Percentiles rank a stretch among this genome's conserved stretches.
These are phyloP conservation scores for apple (Malus domestica) DNA, from an alignment of 306 rosid genomes.

Conservation along the genomic window ASM211411v1 NC_041802.1:31797001-31797500, in stretches of 20 bases:
- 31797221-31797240: constrained; percentile 11
- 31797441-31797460: constrained; percentile 51
- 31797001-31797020: constrained; percentile 3
- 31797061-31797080: constrained; percentile 13
- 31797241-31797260: constrained; percentile 22
- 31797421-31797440: constrained; percentile 43
- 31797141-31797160: constrained; percentile 11
- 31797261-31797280: constrained; percentile 36
- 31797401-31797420: constrained; percentile 53
- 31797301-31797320: constrained; percentile 42
- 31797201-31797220: constrained; percentile 11
- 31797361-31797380: constrained; percentile 43
- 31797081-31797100: constrained; percentile 9
- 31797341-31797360: constrained; percentile 53
- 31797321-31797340: constrained; percentile 42
- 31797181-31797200: constrained; percentile 3
- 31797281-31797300: constrained; percentile 33
- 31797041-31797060: not conserved
- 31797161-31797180: not conserved
- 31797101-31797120: constrained; percentile 11
- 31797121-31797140: constrained; percentile 15
- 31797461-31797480: constrained; percentile 46
- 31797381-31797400: constrained; percentile 47
- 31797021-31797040: not conserved
- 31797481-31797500: constrained; percentile 45